Evolutionary conservation across 2,329 filamentous ascomycete species (phyloP).

Genomic region (Talaromyces sp.): DNA sequence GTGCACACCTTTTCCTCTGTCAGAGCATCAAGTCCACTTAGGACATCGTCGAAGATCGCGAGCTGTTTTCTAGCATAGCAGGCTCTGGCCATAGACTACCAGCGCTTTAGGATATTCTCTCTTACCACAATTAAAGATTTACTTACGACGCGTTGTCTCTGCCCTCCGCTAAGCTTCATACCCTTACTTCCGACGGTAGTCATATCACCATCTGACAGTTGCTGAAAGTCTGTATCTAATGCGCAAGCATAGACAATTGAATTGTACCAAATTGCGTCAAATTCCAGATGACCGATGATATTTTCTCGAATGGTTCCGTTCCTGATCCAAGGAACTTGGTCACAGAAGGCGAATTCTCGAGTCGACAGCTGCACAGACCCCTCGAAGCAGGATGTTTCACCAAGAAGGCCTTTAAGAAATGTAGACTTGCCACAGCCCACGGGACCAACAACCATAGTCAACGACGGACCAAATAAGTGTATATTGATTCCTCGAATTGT

Average conservation of each 20-base stretch:
- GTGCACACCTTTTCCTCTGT: constrained; percentile 10
- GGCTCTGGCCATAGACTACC: constrained; percentile 41
- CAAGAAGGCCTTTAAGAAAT: neutral
- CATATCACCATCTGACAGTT: neutral
- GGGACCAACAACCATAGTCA: constrained; percentile 3
- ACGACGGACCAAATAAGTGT: neutral
- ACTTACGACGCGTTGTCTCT: constrained; percentile 48
- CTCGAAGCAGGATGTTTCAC: neutral
- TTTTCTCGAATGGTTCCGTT: neutral
- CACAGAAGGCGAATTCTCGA: neutral
- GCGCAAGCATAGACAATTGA: neutral
- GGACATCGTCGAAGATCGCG: constrained; percentile 13
- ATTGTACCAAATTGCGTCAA: neutral
- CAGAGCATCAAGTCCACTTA: constrained; percentile 15
- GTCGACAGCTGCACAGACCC: neutral
- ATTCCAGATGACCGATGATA: neutral
- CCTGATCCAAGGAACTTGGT: neutral
- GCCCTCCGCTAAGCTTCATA: constrained; percentile 51
- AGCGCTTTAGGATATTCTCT: constrained; percentile 12
- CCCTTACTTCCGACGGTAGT: constrained; percentile 47
- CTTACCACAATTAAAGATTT: neutral
- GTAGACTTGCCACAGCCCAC: neutral
- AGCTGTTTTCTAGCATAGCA: constrained; percentile 41
- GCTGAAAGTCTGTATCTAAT: neutral
- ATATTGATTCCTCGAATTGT: constrained; percentile 2